Conservation (phyloP, 495 filamentous ascomycete species). For the Chlorociboria aeruginascens region DNA sequence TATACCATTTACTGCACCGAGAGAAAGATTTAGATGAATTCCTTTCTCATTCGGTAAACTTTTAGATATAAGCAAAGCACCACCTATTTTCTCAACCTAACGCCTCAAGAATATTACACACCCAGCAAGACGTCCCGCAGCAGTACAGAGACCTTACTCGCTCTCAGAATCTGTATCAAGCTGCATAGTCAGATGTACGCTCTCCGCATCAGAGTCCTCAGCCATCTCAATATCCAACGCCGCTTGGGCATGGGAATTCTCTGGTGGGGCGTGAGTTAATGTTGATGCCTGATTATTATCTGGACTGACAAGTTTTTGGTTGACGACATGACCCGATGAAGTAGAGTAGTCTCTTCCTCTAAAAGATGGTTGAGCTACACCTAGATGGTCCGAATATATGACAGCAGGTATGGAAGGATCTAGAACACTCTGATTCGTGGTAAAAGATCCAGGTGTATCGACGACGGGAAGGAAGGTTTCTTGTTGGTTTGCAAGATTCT, state of each 20-base stretch:
- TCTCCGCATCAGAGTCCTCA: conserved; percentile 21
- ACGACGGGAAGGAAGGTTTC: neutral
- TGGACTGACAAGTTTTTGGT: neutral
- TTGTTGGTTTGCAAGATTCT: neutral
- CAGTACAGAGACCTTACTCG: neutral
- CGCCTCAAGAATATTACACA: neutral
- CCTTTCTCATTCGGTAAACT: neutral
- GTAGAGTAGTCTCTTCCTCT: too few species aligned
- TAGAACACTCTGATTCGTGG: too few species aligned
- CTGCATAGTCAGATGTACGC: conserved; percentile 25
- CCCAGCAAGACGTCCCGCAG: too few species aligned
- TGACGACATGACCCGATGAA: too few species aligned
- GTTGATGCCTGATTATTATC: neutral
- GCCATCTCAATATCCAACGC: conserved; percentile 1
- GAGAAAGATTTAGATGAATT: too few species aligned
- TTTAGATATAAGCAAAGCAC: neutral
- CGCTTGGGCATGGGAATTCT: neutral
- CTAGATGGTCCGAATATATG: too few species aligned
- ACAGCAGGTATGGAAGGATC: too few species aligned
- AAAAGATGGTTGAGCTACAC: too few species aligned
- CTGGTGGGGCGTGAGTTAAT: neutral
- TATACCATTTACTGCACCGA: too few species aligned
- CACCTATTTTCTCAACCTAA: neutral
- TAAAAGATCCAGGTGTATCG: too few species aligned
- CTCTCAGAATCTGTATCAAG: conserved; percentile 15